Evolutionary conservation across 495 filamentous ascomycete species (phyloP), one percentile per base, ranked within the genome.

Genomic region (Neurospora hispaniola): DNA sequence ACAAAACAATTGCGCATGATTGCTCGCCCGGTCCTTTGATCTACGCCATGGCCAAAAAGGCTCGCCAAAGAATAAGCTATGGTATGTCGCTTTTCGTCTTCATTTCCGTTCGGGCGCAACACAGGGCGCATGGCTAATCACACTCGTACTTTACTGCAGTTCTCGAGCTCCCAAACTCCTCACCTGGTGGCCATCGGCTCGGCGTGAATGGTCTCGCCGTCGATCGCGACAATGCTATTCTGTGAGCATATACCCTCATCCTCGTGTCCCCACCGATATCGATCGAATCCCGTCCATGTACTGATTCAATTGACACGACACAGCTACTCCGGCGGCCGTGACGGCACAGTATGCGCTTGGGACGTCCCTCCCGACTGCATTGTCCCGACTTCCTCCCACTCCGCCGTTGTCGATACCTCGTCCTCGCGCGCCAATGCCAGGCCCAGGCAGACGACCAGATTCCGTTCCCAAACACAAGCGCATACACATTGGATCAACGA

Each of bases 401-500:
- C 81, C 39, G 77, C 79, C 70, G 79, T 83, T 68, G 73, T 75
- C 73, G 76, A 82, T 71, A 72, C 75, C 42, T 73, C 72, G 14
- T 72, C 76, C 42, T 76, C 77, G 71, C 48, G 23, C 73, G 42
- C 76, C 12, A 80, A 78, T 54, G 78, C 75, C 48, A 71, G 80
- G 77, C 79, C 78, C 71, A 83, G 79, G 73, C 79, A 78, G 70
- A 84, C 78, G 11, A 93, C 94, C 42, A 87, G 86, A n/a, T 95
- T 95, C 80, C 90, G 93, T 72, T 88, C 90, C 69, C 94, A 97
- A 81, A 92, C 94, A n/a, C 94, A 98, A 78, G 96, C 96, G 14
- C 96, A 99, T 80, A 98, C 94, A 39, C 95, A 98, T 81, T 98
- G 96, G 96, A 92, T 99, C 80, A 98, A 98, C 79, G 95, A 98